phyloP scores from a whole-genome alignment of 768 basidiomycete genomes.

The Boletus sp. region DNA sequence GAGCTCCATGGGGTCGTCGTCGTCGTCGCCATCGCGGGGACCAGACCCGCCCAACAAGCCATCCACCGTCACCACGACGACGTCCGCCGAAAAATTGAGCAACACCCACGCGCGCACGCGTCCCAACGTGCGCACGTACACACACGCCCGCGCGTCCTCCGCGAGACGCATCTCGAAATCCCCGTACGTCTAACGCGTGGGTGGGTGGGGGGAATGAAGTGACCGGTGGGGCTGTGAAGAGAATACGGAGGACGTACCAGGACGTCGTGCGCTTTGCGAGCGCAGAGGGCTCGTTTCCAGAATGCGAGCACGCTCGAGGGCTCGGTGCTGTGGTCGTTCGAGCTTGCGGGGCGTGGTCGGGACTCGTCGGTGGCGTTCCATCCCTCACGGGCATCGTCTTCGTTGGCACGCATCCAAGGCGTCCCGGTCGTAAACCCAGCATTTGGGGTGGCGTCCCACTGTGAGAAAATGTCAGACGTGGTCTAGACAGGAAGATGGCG shows the following conservation, averaged over 20 bases:
- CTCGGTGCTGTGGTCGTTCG: too few species aligned
- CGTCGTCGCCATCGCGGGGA: too few species aligned
- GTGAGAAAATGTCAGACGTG: not conserved
- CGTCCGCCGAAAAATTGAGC: constrained; percentile 44
- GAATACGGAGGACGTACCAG: constrained; percentile 53
- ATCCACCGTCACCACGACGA: constrained; percentile 11
- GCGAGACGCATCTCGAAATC: constrained; percentile 50
- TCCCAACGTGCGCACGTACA: constrained; percentile 45
- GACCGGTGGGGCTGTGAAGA: too few species aligned
- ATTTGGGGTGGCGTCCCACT: constrained; percentile 57
- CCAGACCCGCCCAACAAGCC: too few species aligned
- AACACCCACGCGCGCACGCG: constrained; percentile 36
- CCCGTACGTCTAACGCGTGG: constrained; percentile 50
- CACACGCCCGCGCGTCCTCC: constrained; percentile 49
- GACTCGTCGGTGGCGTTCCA: constrained; percentile 47
- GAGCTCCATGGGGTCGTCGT: too few species aligned
- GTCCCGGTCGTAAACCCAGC: constrained; percentile 63
- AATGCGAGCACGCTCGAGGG: constrained; percentile 57
- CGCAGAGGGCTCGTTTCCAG: constrained; percentile 52
- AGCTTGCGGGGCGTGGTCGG: not conserved
- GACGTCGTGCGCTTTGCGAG: constrained; percentile 53
- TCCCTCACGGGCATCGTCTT: constrained; percentile 46
- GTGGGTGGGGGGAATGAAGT: too few species aligned
- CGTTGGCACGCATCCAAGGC: constrained; percentile 76
- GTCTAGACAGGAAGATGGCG: not conserved